Conservation (phyloP, 2,329 filamentous ascomycete species). For the Phyllosticta citribraziliensis region DNA sequence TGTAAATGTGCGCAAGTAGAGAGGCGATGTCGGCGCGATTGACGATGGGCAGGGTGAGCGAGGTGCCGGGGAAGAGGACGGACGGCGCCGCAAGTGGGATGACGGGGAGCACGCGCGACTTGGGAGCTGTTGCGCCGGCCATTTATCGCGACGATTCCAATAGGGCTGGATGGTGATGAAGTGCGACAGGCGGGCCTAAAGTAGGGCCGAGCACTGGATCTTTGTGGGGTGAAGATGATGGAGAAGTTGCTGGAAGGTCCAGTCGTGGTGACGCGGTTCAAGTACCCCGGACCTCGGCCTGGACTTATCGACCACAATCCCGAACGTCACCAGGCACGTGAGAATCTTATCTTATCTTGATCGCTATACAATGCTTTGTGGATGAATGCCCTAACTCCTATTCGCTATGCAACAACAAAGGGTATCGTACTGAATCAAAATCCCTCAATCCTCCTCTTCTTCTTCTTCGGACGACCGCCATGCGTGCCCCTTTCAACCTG, state of each 20-base stretch:
- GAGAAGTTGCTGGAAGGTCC: not conserved
- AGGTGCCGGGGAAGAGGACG: slow-evolving; percentile 76
- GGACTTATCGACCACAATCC: not conserved
- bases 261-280: not conserved
- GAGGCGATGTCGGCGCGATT: slow-evolving; percentile 81
- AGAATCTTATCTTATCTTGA: not conserved
- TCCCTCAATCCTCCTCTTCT: slow-evolving; percentile 25
- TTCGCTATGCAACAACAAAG: not conserved
- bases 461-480: slow-evolving; percentile 23
- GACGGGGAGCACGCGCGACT: slow-evolving; percentile 51
- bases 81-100: slow-evolving; percentile 72
- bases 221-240: not conserved
- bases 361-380: not conserved
- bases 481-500: slow-evolving; percentile 27
- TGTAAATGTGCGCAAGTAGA: slow-evolving; percentile 76
- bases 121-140: slow-evolving; percentile 14
- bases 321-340: not conserved
- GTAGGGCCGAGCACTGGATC: not conserved
- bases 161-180: not conserved
- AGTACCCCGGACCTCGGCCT: not conserved
- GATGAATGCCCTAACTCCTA: not conserved
- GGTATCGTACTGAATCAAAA: slow-evolving; percentile 16
- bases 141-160: not conserved
- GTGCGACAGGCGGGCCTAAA: not conserved
- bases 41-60: slow-evolving; percentile 73